Evolutionary conservation across 148 eudicot genomes (phyloP), one percentile per base, ranked within the genome.

Genomic region (Nyssa sinensis): DNA sequence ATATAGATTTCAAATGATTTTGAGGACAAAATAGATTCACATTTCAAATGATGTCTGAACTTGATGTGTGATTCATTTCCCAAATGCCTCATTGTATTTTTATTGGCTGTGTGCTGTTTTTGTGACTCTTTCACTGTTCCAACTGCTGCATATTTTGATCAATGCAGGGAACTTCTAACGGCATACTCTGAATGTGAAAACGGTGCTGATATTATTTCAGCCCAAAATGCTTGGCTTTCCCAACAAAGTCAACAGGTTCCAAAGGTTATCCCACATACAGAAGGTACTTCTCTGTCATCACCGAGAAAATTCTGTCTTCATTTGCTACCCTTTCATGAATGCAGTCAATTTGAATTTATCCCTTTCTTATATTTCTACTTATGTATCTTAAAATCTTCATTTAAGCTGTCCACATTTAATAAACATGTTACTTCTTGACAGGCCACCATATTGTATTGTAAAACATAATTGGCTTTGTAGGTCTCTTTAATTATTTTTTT

Each of bases 191-290:
- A 86, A 68, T 93, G 99, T 73, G 75, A 88, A 78, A 88, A 87
- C 68, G 88, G 97, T 74, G 90, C 86, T 71, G 98, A 89, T 65
- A 91, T 95, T 71, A 91, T 95, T 77, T 53, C 80, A 1, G 94
- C 84, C 67, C 99, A 95, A 73, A 95, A 95, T 77, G 72, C 83
- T 21, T 95, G 99, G 99, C 77, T 95, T 37, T 84, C 99, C 47
- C 82, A 84, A 73, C 87, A 89, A 73, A 79, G 39, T 35, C 78
- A 87, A 7, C 83, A 64, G 59, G 44, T 77, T 55, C 28, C 83
- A 21, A 80, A 73, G 62, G 80, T 47, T 34, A 49, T 64, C 49
- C 72, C 81, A 64, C 79, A 69, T 11, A 25, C 65, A 58, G 85
- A 83, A 81, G 82, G 87, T 84, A 76, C 16, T 49, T 63, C 13